Evolutionary conservation across 371 early-diverging fungal species (phyloP).

Genomic region (Circinella minor): DNA sequence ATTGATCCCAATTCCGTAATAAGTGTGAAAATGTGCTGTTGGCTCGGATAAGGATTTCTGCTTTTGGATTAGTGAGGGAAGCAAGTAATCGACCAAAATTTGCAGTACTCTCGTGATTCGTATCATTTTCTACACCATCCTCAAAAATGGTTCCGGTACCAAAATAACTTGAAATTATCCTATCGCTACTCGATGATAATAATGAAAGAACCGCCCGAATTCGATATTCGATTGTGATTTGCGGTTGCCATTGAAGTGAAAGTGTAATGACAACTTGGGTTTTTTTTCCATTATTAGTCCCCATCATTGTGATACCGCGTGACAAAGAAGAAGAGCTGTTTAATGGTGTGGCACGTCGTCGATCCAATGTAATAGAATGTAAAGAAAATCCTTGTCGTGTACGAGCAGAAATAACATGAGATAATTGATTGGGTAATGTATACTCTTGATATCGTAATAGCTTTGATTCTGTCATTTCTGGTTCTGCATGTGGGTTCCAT

Average conservation of each 20-base stretch:
- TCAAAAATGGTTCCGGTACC: constrained; percentile 5
- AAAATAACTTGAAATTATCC: constrained; percentile 26
- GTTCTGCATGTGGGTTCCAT: constrained; percentile 11
- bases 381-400: constrained; percentile 86
- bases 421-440: constrained; percentile 61
- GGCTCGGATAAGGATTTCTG: constrained; percentile 39
- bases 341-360: constrained; percentile 10
- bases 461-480: constrained; percentile 65
- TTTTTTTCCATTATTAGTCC: constrained; percentile 15
- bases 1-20: constrained; percentile 46
- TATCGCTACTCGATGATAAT: constrained; percentile 22
- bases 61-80: constrained; percentile 29
- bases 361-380: constrained; percentile 56
- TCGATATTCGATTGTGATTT: constrained; percentile 86
- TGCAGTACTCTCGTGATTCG: too few relatives aligned
- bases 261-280: constrained; percentile 69
- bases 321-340: constrained; percentile 4
- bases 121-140: background rate
- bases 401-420: constrained; percentile 73
- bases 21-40: constrained; percentile 41
- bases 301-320: background rate
- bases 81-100: constrained; percentile 20
- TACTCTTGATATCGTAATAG: constrained; percentile 83
- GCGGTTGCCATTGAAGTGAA: constrained; percentile 82
- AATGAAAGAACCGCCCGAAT: constrained; percentile 43